Evolutionary conservation across 2,329 filamentous ascomycete species (phyloP).

Genomic region (Trichoderma gracile): DNA sequence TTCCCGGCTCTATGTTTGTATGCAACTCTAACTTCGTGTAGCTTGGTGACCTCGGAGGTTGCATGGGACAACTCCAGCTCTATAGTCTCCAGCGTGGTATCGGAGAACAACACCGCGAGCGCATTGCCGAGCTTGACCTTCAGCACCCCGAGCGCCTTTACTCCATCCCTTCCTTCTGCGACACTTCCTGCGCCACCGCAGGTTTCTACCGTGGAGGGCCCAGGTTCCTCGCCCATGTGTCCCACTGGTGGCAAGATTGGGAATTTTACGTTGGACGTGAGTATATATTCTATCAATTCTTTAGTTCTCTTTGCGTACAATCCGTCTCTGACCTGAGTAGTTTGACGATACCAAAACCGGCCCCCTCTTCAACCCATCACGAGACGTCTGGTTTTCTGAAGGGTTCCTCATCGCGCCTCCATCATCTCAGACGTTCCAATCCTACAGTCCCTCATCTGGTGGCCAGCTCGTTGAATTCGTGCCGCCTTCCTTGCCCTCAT

Average conservation of each 20-base stretch:
- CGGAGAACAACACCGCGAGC: conserved; percentile 30
- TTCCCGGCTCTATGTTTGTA: not conserved
- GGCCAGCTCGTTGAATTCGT: conserved; percentile 45
- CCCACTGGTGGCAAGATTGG: conserved; percentile 39
- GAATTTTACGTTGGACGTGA: conserved; percentile 43
- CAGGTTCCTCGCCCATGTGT: conserved; percentile 33
- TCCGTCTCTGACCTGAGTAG: conserved; percentile 33
- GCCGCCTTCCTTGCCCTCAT: conserved; percentile 38
- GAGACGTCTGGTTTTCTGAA: conserved; percentile 46
- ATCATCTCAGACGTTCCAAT: conserved; percentile 36
- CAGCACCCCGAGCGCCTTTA: conserved; percentile 14
- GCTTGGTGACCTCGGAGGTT: conserved; percentile 26
- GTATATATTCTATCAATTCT: conserved; percentile 25
- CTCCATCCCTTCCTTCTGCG: conserved; percentile 20
- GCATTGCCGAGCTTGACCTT: conserved; percentile 37
- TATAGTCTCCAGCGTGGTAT: conserved; percentile 25
- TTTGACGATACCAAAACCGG: conserved; percentile 42
- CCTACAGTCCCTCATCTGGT: conserved; percentile 43
- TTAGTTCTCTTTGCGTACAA: not conserved
- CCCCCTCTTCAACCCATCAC: conserved; percentile 44
- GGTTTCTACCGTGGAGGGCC: conserved; percentile 16
- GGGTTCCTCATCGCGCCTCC: conserved; percentile 44
- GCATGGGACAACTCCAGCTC: conserved; percentile 39
- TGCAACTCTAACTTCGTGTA: conserved; percentile 28
- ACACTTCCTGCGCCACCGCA: conserved; percentile 23